phyloP scores from a whole-genome alignment of 208 protist genomes.

The Porcisia hertigi region DNA sequence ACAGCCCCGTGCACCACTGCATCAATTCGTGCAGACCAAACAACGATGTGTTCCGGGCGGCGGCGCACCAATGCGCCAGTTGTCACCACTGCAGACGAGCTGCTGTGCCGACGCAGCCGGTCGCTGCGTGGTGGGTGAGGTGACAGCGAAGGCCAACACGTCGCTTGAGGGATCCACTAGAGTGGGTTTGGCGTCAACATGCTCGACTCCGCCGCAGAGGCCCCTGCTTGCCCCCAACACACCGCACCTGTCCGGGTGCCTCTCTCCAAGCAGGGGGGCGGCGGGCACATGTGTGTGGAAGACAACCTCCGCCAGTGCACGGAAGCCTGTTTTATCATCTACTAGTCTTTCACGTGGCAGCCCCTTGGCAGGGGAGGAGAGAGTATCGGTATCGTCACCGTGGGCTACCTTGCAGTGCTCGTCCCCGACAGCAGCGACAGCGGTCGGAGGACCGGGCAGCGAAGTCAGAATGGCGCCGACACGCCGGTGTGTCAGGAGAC shows the following conservation, averaged over 20 bases:
- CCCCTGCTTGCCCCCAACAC: neutral
- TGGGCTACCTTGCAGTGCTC: neutral
- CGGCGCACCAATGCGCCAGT: neutral
- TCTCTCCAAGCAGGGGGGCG: neutral
- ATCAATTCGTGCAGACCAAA: neutral
- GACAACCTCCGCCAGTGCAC: neutral
- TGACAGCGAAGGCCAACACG: neutral
- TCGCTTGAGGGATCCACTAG: neutral
- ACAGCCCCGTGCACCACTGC: neutral
- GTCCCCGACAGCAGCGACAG: neutral
- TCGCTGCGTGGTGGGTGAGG: neutral
- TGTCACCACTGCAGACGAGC: neutral
- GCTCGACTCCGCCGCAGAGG: neutral
- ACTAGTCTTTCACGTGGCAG: neutral
- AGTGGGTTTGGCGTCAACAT: neutral
- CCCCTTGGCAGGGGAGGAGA: neutral
- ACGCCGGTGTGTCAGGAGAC: neutral
- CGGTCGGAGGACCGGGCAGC: neutral
- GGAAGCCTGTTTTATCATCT: neutral
- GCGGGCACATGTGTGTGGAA: neutral
- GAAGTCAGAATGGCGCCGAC: neutral
- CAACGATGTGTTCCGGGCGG: neutral
- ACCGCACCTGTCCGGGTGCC: neutral
- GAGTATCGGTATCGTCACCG: neutral
- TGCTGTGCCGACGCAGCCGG: neutral